Base-by-base conservation (phyloP, 1,139 yeast genomes). In the Saccharomycopsis phalli region DNA sequence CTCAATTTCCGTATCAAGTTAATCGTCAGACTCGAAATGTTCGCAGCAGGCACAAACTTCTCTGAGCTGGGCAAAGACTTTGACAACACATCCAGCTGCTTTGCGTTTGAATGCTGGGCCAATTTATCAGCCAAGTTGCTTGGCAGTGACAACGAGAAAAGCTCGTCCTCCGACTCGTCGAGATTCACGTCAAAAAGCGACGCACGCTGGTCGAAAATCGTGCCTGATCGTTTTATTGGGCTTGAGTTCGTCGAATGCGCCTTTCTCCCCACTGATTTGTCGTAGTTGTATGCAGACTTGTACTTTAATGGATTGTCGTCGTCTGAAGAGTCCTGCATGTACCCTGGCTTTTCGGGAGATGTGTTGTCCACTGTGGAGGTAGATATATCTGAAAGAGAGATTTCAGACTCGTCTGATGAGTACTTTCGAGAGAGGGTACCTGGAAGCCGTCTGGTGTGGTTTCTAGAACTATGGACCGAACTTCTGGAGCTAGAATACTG, bases 91-190 rank as follows among this genome's bases (percentile, higher is more conserved):
- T 13, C 14, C 23, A 8, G 18, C 25, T 32, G 30, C 27, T 41
- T 38, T 10, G 18, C 20, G 23, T 40, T 34, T 10, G 34, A 20
- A 25, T 34, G 35, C 23, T 41, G 45, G 14, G 37, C 30, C 20
- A 44, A 18, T 30, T 41, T 44, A n/a, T 41, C 38, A n/a, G 45
- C 40, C 6, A 44, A 17, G 4, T 40, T 32, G 28, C 31, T 42
- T 2, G 47, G 47, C 21, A 42, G 47, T 10, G 45, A 41, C 8
- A 44, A 20, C 11, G 47, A 42, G 37, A 44, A 44, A 8, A 44
- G n/a, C 10, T 19, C 27, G 13, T 22, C 33, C 16, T 42, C 40
- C 6, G 31, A 18, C 14, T 40, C 40, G 22, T 30, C 21, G 21
- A 30, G 20, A 18, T 36, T 25, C 11, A 39, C 14, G 29, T 39